Evolutionary conservation across 1,139 yeast species (phyloP), one percentile per base, ranked within the genome.

Genomic region (Taiozyma sp.): DNA sequence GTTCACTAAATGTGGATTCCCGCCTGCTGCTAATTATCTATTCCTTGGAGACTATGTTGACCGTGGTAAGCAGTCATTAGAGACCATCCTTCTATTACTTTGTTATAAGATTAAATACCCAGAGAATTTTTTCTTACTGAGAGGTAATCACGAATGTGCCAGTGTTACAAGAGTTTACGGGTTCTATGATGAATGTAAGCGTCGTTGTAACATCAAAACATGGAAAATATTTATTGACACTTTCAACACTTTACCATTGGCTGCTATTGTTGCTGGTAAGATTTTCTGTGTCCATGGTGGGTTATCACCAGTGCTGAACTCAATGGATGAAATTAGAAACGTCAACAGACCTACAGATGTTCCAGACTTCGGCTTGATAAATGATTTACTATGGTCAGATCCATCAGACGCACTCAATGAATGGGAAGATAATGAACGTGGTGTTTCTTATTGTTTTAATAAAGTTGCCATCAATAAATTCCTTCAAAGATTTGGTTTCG

Each of bases 251-350:
- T 75, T 93, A 59, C 98, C 99, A 13, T 84, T 93, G 51, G 96
- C 97, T 1, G 97, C 98, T 2, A 87, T 90, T 43, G 97, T 93
- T 32, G 97, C 97, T 0, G 95, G 93, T 34, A 93, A 92, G 73
- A 93, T 93, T 48, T 93, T 93, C 67, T 92, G 98, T 70, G 98
- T 93, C 48, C 99, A 93, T 70, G 99, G 99, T 22, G 99, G 99
- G 0, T 75, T 93, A 50, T 87, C 96, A 32, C 99, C 99, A 0
- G 95, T 91, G 9, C 76, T 93, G 53, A 88, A 87, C 63, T 83
- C 89, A 30, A 83, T 93, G 86, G 96, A 91, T 70, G 98, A 93
- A 68, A 90, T 93, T 53, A 77, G 96, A 61, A 85, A 82, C 65
- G 89, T 93, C 48, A 95, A 90, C 57, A 78, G 99, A 60, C 98